A percentile compares a stretch with the other conserved stretches of the same genome.
These are phyloP conservation scores for Globisporangium cylindrosporum DNA, from an alignment of 352 stramenopile species.

Conservation along the genomic window DNA sequence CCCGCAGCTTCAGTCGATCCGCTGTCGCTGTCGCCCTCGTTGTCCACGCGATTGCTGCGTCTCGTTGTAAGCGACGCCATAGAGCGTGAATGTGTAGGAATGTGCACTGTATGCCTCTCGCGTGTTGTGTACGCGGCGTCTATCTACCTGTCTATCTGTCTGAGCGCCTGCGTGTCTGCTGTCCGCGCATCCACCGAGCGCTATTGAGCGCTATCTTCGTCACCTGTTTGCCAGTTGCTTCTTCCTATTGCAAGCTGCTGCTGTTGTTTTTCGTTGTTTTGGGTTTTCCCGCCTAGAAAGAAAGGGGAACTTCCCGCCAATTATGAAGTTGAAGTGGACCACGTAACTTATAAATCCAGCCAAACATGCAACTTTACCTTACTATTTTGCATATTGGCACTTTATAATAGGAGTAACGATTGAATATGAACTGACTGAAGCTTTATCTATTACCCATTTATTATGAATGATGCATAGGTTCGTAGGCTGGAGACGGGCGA, in stretches of 20 bases:
- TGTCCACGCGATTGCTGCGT: background rate
- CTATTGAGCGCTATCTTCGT: background rate
- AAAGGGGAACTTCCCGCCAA: slow-evolving; percentile 8
- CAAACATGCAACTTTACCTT: background rate
- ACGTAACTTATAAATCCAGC: background rate
- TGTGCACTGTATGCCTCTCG: background rate
- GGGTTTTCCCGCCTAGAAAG: slow-evolving; percentile 1
- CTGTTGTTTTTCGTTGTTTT: background rate
- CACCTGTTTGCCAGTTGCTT: background rate
- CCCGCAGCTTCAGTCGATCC: background rate
- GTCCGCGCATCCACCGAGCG: slow-evolving; percentile 2
- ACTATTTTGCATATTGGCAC: background rate
- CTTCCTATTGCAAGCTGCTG: background rate
- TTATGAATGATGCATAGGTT: background rate
- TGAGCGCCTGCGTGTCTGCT: background rate
- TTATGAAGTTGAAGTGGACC: slow-evolving; percentile 14
- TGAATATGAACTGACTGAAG: background rate
- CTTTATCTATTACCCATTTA: background rate
- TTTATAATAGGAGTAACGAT: background rate
- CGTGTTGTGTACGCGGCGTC: background rate
- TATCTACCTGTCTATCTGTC: background rate
- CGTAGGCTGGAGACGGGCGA: background rate
- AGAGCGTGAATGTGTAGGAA: background rate
- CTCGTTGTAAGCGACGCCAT: slow-evolving; percentile 10
- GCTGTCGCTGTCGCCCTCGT: background rate